Evolutionary conservation across 169 alveolate genomes (phyloP).

Genomic region (Eimeria maxima): DNA sequence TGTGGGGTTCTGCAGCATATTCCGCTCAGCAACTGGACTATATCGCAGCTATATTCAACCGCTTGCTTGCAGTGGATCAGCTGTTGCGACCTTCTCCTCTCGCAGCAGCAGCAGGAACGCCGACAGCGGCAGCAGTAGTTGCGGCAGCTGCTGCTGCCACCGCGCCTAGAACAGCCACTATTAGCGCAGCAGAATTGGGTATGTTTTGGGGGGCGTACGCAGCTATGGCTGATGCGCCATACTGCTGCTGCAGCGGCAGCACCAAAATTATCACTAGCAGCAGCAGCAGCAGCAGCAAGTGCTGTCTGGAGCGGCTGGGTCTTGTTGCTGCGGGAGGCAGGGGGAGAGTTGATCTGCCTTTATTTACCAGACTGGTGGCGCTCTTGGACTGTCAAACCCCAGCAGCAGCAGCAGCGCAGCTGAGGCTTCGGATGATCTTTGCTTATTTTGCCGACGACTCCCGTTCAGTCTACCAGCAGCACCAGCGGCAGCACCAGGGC

Average conservation of each 20-base stretch:
- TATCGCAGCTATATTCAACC: neutral
- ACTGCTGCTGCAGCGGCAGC: conserved; percentile 49
- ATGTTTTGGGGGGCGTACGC: conserved; percentile 65
- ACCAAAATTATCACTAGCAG: conserved; percentile 39
- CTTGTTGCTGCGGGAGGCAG: conserved; percentile 23
- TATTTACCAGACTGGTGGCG: conserved; percentile 69
- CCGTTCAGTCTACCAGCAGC: conserved; percentile 35
- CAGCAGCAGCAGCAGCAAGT: conserved; percentile 44
- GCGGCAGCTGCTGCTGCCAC: conserved; percentile 2
- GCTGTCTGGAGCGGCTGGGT: conserved; percentile 42
- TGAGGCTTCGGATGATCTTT: conserved; percentile 54
- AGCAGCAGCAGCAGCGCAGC: conserved; percentile 44
- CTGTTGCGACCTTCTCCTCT: neutral
- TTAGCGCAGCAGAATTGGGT: conserved; percentile 41
- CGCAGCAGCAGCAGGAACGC: conserved; percentile 10
- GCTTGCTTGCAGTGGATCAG: conserved; percentile 17
- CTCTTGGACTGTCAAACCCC: conserved; percentile 61
- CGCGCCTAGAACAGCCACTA: conserved; percentile 7
- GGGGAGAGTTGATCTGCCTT: conserved; percentile 22
- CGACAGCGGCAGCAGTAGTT: conserved; percentile 25
- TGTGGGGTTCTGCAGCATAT: conserved; percentile 8
- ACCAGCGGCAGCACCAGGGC: conserved; percentile 63
- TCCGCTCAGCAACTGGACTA: conserved; percentile 52
- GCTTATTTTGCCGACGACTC: conserved; percentile 67
- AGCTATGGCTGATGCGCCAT: conserved; percentile 57